Base-by-base conservation (phyloP, 352 stramenopile genomes). In the Phytophthora parvispora region DNA sequence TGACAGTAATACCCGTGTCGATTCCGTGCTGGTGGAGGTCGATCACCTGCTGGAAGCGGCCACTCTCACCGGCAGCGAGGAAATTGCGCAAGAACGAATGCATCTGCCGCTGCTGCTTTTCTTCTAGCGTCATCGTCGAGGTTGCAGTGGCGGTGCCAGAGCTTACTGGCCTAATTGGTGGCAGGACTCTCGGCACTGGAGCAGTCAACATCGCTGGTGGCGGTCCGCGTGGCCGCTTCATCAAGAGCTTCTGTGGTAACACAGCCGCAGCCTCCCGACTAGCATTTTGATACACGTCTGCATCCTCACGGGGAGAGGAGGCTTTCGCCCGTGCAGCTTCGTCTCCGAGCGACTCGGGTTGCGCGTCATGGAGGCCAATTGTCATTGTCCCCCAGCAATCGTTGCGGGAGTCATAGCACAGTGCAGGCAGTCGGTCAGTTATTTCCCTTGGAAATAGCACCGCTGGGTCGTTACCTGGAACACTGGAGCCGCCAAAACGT, bases 21-120 rank as follows among this genome's bases (percentile, higher is more conserved):
- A 96, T 66, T 22, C 84, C 90, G 72, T 98, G 94, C 64, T 95
- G 78, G 7, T 83, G 75, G 18, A 98, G 78, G 68, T 98, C 91
- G 43, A 97, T 84, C 27, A 92, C 74, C 25, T 78, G 72, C 43
- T 89, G 75, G 61, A 96, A 93, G n/a, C 58, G 74, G 31, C 90
- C 90, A 43, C 66, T 74, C 24, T 78, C 74, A 57, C 95, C 90
- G 25, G 94, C 79, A 16, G 87, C 78, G 20, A 98, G 72, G 60
- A 98, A 98, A 60, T 98, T 98, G n/a, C 87, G 81, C 60, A 98
- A 61, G 70, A 98, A 97, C 29, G 90, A 97, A 20, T 89, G 83
- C 81, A 98, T 93, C 61, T 93, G 87, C 12, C 87, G 83, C 50
- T 89, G 79, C 60, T 90, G 82, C 16, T 80, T 81, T 47, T 93